A percentile compares a stretch with the other conserved stretches of the same genome.
Conservation (phyloP, 805 yeast species). For the Spencermartinsiella europaea region DNA sequence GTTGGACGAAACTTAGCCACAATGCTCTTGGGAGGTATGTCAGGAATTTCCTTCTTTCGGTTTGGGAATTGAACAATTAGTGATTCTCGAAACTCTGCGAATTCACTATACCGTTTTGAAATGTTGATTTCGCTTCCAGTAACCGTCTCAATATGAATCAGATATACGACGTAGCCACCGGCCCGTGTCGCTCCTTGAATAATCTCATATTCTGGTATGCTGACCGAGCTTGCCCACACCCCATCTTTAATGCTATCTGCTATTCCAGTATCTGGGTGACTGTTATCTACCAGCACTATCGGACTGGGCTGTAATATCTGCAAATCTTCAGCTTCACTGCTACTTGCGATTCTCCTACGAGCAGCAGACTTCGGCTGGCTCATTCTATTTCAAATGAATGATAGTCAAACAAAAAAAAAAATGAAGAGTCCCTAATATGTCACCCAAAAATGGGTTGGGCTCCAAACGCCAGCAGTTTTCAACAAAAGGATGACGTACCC, state of each 20-base stretch:
- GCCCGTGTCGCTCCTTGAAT: slow-evolving; percentile 34
- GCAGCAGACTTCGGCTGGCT: not conserved
- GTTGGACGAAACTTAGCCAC: slow-evolving; percentile 28
- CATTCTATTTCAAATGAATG: no score
- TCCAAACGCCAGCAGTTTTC: no score
- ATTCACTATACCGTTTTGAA: slow-evolving; percentile 62
- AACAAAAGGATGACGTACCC: no score
- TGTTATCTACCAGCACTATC: not conserved
- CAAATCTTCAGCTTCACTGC: not conserved
- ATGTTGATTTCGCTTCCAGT: slow-evolving; percentile 36
- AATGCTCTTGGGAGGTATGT: slow-evolving; percentile 42
- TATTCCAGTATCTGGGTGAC: not conserved
- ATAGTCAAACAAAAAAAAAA: no score
- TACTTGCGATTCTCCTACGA: not conserved
- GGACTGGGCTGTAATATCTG: not conserved
- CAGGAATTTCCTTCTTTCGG: slow-evolving; percentile 37
- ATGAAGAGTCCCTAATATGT: no score
- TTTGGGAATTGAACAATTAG: slow-evolving; percentile 37
- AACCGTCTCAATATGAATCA: slow-evolving; percentile 34
- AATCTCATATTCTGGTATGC: slow-evolving; percentile 36
- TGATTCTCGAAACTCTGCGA: slow-evolving; percentile 42
- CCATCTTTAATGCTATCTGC: not conserved
- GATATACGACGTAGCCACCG: slow-evolving; percentile 42
- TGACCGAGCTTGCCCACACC: slow-evolving; percentile 38
- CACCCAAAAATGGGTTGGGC: no score